Evolutionary conservation across 768 basidiomycete genomes (phyloP).

Genomic region (Clavulina sp.): DNA sequence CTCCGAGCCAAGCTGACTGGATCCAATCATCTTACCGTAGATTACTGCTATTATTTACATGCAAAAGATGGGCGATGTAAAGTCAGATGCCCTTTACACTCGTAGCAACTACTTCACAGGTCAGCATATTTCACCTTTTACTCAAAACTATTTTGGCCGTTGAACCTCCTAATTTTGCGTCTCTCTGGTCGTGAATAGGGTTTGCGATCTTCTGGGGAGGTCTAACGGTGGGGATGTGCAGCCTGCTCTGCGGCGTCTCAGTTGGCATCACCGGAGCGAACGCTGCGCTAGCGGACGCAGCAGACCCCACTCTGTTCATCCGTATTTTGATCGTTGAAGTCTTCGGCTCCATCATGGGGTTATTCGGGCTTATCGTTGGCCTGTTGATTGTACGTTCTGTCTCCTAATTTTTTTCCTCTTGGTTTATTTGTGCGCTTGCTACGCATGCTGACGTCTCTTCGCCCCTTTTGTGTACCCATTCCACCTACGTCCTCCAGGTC

Average conservation of each 20-base stretch:
- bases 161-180: neutral
- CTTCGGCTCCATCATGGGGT: constrained; percentile 75
- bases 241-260: constrained; percentile 83
- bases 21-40: too few relatives aligned
- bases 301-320: constrained; percentile 87
- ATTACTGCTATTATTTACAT: constrained; percentile 97
- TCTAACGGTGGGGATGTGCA: constrained; percentile 82
- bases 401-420: neutral
- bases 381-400: constrained; percentile 50
- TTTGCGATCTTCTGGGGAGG: constrained; percentile 97
- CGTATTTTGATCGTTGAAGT: constrained; percentile 96
- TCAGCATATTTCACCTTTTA: constrained; percentile 14
- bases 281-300: constrained; percentile 86
- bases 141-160: neutral
- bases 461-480: neutral
- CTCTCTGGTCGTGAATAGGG: constrained; percentile 26
- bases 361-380: constrained; percentile 78
- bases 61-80: constrained; percentile 46
- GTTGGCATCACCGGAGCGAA: constrained; percentile 94
- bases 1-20: too few relatives aligned
- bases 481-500: constrained; percentile 14
- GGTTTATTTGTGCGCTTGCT: neutral
- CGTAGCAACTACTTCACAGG: constrained; percentile 86
- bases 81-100: constrained; percentile 59
- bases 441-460: neutral